phyloP scores from a whole-genome alignment of 1,284 basidiomycete genomes.

The Exobasidium rhododendri region DNA sequence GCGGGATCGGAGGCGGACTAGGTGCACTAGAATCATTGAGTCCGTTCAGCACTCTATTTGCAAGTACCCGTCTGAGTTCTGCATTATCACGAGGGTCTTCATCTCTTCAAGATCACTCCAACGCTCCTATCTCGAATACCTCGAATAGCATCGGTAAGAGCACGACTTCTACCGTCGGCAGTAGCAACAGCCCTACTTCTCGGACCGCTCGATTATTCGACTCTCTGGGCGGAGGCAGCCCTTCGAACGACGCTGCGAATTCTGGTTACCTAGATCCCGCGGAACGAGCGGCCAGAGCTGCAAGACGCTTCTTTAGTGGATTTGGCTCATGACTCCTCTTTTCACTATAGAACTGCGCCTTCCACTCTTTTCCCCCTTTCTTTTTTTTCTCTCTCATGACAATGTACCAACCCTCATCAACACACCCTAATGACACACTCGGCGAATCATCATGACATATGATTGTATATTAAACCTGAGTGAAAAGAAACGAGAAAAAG shows the following conservation, averaged over 20 bases:
- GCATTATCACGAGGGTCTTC: slow-evolving; percentile 11
- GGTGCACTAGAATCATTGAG: not conserved
- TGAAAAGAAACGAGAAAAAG: no score
- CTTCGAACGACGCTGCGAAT: not conserved
- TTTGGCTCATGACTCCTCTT: slow-evolving; percentile 1
- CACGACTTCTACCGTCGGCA: not conserved
- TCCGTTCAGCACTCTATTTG: slow-evolving; percentile 16
- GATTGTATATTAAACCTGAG: no score
- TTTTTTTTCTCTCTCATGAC: no score
- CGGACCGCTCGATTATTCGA: slow-evolving; percentile 29
- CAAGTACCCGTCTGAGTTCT: slow-evolving; percentile 3
- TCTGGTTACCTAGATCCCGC: slow-evolving; percentile 6
- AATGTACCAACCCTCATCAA: no score
- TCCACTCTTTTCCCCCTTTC: no score
- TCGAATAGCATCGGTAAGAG: not conserved
- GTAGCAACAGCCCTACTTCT: not conserved
- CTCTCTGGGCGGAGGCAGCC: slow-evolving; percentile 15
- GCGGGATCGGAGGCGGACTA: not conserved
- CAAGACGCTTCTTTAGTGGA: slow-evolving; percentile 31
- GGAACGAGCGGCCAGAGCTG: slow-evolving; percentile 31
- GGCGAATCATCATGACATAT: no score
- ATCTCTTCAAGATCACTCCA: slow-evolving; percentile 14
- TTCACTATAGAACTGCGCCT: no score
- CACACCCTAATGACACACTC: no score
- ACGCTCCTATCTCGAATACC: not conserved